Percentiles rank a stretch among this genome's conserved stretches.
These are phyloP conservation scores for Tetrapyrgos nigripes DNA, from an alignment of 1,284 basidiomycete genomes.

Conservation along the genomic window DNA sequence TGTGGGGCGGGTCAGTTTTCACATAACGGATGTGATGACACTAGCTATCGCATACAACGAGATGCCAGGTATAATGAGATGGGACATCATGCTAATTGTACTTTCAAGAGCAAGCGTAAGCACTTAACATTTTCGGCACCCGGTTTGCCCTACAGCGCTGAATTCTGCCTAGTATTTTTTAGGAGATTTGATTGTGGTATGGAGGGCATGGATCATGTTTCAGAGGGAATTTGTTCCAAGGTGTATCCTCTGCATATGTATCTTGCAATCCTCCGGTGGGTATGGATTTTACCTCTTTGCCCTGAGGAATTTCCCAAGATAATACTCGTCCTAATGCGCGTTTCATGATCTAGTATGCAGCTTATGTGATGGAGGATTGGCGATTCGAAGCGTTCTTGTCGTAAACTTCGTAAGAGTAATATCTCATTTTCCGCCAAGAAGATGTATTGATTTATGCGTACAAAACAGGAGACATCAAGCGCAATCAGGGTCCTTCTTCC, in stretches of 20 bases:
- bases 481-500: not conserved
- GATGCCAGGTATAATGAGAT: too few species aligned
- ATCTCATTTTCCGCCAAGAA: not conserved
- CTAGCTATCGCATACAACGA: too few species aligned
- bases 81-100: too few species aligned
- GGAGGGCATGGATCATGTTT: constrained; percentile 2
- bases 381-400: not conserved
- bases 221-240: not conserved
- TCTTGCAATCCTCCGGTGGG: not conserved
- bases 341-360: not conserved
- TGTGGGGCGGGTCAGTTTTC: too few species aligned
- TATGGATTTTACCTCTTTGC: not conserved
- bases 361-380: not conserved
- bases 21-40: too few species aligned
- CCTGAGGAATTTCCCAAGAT: not conserved
- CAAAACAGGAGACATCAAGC: not conserved
- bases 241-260: not conserved
- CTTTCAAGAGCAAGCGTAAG: not conserved
- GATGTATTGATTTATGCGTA: not conserved
- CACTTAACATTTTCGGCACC: not conserved
- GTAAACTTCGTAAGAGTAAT: not conserved
- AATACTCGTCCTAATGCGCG: too few species aligned
- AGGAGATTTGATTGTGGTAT: not conserved
- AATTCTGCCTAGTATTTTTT: not conserved
- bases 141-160: not conserved